Conservation (phyloP, 2,329 filamentous ascomycete species). For the Colletotrichum sp. region DNA sequence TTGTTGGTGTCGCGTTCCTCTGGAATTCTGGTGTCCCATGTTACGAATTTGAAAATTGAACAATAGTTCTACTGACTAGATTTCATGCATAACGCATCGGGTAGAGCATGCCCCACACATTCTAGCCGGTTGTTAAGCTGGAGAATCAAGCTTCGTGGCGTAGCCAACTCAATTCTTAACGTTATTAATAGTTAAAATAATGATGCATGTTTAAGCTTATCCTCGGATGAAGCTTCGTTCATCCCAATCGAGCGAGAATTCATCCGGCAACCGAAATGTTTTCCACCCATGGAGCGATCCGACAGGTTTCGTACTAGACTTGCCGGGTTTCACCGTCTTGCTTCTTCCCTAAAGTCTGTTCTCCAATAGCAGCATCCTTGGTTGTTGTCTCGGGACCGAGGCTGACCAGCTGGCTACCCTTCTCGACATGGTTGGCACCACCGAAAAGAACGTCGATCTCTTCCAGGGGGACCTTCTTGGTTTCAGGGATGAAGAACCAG, state of each 20-base stretch:
- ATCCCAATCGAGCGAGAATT: background rate
- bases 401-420: constrained; percentile 50
- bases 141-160: background rate
- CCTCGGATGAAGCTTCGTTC: background rate
- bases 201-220: background rate
- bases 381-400: background rate
- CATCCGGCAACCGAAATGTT: background rate
- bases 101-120: background rate
- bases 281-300: background rate
- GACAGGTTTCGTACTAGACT: background rate
- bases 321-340: constrained; percentile 6
- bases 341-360: background rate
- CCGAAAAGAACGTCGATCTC: constrained; percentile 62
- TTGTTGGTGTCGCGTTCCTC: background rate
- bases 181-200: background rate
- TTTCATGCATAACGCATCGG: background rate
- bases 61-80: background rate
- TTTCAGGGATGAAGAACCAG: constrained; percentile 56
- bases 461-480: constrained; percentile 53
- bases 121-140: background rate
- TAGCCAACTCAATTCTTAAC: background rate
- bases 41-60: background rate
- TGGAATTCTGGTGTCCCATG: background rate
- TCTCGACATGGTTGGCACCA: constrained; percentile 58
- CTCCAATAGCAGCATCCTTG: background rate